phyloP scores from a whole-genome alignment of 1,139 yeast genomes.

The Candida sp. region DNA sequence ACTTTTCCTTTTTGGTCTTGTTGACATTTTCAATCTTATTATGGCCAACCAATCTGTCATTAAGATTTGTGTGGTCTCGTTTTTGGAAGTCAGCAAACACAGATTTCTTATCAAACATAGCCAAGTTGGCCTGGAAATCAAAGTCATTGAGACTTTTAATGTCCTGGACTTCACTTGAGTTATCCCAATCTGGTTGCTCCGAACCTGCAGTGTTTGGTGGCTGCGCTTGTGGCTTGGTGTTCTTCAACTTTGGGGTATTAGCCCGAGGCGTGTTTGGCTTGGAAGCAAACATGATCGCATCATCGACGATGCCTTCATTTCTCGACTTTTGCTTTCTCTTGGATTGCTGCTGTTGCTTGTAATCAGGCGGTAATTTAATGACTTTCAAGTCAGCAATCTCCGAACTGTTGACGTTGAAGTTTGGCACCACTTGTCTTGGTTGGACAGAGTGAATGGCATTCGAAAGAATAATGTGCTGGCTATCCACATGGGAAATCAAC shows the following conservation, averaged over 20 bases:
- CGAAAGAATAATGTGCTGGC: constrained; percentile 39
- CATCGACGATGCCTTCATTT: constrained; percentile 21
- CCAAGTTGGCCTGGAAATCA: constrained; percentile 84
- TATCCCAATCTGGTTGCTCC: constrained; percentile 48
- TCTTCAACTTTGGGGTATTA: constrained; percentile 19
- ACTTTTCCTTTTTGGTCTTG: constrained; percentile 48
- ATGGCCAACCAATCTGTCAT: constrained; percentile 74
- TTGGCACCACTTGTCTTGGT: constrained; percentile 21
- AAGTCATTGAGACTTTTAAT: constrained; percentile 68
- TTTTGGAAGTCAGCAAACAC: constrained; percentile 80
- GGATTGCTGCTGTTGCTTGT: constrained; percentile 19
- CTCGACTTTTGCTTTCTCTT: constrained; percentile 18
- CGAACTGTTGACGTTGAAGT: constrained; percentile 31
- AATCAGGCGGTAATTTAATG: constrained; percentile 47
- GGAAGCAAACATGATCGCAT: constrained; percentile 30
- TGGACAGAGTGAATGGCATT: constrained; percentile 30
- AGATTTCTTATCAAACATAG: constrained; percentile 79
- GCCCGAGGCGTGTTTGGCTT: constrained; percentile 15
- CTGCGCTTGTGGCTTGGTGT: not conserved
- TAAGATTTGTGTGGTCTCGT: constrained; percentile 63
- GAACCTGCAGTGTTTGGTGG: not conserved
- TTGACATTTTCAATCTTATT: constrained; percentile 50
- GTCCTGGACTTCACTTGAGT: constrained; percentile 44
- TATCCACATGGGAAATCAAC: constrained; percentile 46
- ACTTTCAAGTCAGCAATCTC: constrained; percentile 55